Percentiles rank a stretch among this genome's conserved stretches.
Evolutionary conservation across 345 rosid species (phyloP).

Genomic region (Tarenaya hassleriana): DNA sequence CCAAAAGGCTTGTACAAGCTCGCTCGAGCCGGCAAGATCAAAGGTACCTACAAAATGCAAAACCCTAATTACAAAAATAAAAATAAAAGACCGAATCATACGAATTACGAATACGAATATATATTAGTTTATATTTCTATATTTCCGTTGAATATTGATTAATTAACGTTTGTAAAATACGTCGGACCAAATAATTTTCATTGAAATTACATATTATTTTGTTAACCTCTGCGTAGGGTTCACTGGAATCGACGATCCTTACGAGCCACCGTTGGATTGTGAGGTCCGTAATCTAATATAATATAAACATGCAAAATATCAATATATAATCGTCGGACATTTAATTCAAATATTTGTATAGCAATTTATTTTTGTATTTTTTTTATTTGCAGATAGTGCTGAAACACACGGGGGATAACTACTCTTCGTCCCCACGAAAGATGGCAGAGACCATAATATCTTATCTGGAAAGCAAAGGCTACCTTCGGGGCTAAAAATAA

Average conservation of each 20-base stretch:
- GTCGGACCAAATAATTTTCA: background rate
- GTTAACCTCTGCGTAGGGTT: slow-evolving; percentile 40
- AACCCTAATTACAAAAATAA: too few species aligned
- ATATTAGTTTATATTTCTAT: too few species aligned
- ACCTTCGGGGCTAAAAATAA: slow-evolving; percentile 39
- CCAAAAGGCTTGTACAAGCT: slow-evolving; percentile 85
- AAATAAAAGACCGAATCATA: too few species aligned
- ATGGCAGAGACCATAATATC: slow-evolving; percentile 62
- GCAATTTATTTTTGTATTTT: background rate
- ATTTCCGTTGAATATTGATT: too few species aligned
- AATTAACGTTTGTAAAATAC: too few species aligned
- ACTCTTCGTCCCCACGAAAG: slow-evolving; percentile 47
- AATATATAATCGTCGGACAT: background rate
- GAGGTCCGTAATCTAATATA: slow-evolving; percentile 34
- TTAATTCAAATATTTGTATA: background rate
- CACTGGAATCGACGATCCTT: slow-evolving; percentile 80
- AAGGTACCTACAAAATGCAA: slow-evolving; percentile 47
- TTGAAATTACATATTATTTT: background rate
- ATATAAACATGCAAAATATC: slow-evolving; percentile 4
- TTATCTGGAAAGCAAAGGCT: slow-evolving; percentile 62
- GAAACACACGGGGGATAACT: slow-evolving; percentile 33
- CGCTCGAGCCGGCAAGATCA: slow-evolving; percentile 84
- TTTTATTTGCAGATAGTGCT: slow-evolving; percentile 50
- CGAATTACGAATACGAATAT: too few species aligned
- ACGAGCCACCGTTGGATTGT: slow-evolving; percentile 60